Percentiles rank a stretch among this genome's conserved stretches.
Evolutionary conservation across 257 asterid genomes (phyloP).

Genomic region (Plectranthus barbatus): DNA sequence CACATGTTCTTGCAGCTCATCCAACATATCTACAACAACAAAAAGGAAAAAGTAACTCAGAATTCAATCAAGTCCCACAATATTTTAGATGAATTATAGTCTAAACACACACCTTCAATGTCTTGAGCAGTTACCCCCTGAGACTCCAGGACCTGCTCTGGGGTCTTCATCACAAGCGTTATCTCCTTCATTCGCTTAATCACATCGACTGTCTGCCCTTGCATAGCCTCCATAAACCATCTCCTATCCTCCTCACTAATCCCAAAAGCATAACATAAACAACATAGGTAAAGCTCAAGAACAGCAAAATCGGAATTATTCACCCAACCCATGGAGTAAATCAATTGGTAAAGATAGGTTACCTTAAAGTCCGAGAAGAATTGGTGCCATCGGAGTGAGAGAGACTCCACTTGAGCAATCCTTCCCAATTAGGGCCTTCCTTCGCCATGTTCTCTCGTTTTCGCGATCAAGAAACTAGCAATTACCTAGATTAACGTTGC

Average conservation of each 20-base stretch:
- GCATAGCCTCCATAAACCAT: constrained; percentile 99
- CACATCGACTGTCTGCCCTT: constrained; percentile 79
- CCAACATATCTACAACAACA: constrained; percentile 55
- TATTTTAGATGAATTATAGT: not conserved
- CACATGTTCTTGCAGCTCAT: constrained; percentile 94
- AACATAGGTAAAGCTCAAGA: not conserved
- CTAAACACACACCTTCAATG: constrained; percentile 49
- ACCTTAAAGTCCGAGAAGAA: constrained; percentile 68
- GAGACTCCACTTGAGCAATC: constrained; percentile 90
- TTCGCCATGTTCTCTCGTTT: constrained; percentile 49
- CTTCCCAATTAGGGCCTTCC: constrained; percentile 89
- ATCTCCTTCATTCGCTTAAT: constrained; percentile 82
- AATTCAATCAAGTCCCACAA: not conserved
- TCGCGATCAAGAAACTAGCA: too few species aligned
- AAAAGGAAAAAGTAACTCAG: not conserved
- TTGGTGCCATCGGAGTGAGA: constrained; percentile 74
- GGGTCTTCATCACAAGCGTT: constrained; percentile 77
- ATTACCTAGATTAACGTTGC: too few species aligned
- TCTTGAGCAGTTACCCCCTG: constrained; percentile 80
- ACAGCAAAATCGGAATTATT: not conserved
- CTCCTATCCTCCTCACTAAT: constrained; percentile 77
- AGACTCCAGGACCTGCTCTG: constrained; percentile 69
- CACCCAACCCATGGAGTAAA: not conserved
- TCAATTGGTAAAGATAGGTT: not conserved
- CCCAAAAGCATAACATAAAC: not conserved